Conservation (phyloP, 2,329 filamentous ascomycete species). For the Huntiella omanensis region DNA sequence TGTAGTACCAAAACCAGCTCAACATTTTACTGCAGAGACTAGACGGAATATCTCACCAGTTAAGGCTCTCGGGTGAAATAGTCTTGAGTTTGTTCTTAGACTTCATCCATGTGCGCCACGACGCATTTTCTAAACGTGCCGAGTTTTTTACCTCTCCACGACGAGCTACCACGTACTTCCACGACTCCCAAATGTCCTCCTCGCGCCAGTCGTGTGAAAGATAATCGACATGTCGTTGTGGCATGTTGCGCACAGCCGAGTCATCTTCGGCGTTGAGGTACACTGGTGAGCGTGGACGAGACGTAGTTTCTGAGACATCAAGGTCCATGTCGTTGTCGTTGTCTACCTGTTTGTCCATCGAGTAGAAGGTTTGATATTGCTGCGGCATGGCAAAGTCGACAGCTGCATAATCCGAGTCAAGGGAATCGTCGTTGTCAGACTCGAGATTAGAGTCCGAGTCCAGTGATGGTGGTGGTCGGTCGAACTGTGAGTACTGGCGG, state of each 20-base stretch:
- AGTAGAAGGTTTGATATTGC: conserved; percentile 28
- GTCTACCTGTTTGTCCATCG: conserved; percentile 29
- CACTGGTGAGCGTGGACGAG: conserved; percentile 35
- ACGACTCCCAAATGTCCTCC: conserved; percentile 94
- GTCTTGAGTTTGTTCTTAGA: conserved; percentile 73
- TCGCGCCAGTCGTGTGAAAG: conserved; percentile 84
- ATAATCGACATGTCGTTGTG: conserved; percentile 85
- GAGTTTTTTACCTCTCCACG: conserved; percentile 63
- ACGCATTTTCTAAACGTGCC: conserved; percentile 78
- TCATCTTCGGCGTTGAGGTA: conserved; percentile 48
- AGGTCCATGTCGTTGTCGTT: conserved; percentile 27
- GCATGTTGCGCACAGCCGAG: conserved; percentile 51
- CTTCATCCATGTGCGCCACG: conserved; percentile 94
- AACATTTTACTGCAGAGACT: background rate
- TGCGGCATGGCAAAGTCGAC: conserved; percentile 29
- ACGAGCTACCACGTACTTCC: conserved; percentile 78
- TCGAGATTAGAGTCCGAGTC: conserved; percentile 35
- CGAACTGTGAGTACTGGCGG: background rate
- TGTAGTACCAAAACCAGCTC: background rate
- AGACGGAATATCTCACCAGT: conserved; percentile 46
- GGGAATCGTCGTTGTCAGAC: conserved; percentile 31
- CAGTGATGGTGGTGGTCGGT: conserved; percentile 3
- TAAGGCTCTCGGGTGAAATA: conserved; percentile 75
- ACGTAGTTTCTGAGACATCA: conserved; percentile 30
- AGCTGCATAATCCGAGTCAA: conserved; percentile 20